phyloP scores from a whole-genome alignment of 2,329 filamentous ascomycete genomes.

The Thelonectria rubi region DNA sequence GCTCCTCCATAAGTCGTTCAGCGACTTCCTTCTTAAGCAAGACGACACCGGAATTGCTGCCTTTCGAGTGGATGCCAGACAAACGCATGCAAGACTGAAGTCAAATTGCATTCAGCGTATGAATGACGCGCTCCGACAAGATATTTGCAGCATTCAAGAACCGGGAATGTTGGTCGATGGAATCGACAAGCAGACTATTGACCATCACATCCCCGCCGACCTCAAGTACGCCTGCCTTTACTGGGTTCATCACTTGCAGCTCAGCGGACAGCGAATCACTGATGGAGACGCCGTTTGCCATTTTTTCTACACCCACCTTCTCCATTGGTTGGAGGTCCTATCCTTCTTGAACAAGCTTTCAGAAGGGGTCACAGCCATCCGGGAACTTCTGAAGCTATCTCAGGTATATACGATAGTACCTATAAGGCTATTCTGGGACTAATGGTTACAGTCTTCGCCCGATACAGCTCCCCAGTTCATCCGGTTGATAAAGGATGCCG shows the following conservation, averaged over 20 bases:
- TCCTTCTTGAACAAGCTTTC: background rate
- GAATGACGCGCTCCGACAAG: background rate
- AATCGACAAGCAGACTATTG: background rate
- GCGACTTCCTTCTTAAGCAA: constrained; percentile 7
- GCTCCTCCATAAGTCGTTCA: constrained; percentile 5
- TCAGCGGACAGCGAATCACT: background rate
- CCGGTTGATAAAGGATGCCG: too few species aligned
- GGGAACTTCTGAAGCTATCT: too few species aligned
- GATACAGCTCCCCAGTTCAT: too few species aligned
- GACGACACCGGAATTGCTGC: background rate
- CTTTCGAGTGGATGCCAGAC: constrained; percentile 4
- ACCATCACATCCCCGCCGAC: background rate
- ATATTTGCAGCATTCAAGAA: constrained; percentile 2
- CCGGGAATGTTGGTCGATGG: background rate
- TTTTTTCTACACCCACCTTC: constrained; percentile 3
- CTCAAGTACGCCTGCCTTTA: constrained; percentile 20
- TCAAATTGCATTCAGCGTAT: constrained; percentile 1
- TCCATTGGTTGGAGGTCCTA: constrained; percentile 12
- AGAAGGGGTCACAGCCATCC: background rate
- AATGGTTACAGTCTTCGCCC: too few species aligned
- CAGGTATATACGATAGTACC: too few species aligned
- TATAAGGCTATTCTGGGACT: too few species aligned
- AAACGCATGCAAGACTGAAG: background rate
- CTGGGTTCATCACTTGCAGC: constrained; percentile 2
- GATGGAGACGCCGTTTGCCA: background rate